Base-by-base conservation (phyloP, 2,329 filamentous ascomycete species). In the Kalaharituber pfeilii region DNA sequence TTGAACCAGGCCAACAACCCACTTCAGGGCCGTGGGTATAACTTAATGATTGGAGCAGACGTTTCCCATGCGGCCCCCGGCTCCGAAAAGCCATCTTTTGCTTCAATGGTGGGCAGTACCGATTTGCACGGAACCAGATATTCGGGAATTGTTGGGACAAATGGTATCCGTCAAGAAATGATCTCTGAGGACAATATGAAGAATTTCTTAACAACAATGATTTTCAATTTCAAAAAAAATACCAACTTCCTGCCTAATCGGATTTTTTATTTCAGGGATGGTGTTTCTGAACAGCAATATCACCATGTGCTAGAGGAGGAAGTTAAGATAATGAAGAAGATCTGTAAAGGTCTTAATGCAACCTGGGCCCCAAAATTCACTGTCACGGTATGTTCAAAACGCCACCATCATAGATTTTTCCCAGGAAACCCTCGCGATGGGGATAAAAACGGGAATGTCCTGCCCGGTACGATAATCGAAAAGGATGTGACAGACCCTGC, bases 361-460 rank as follows among this genome's bases (percentile, higher is more conserved):
- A 51, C 56, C 25, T 62, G 59, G 24, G 50, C 69, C 11, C 75
- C 84, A 2, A 84, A 84, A 66, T 81, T 95, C 64, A 87, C 87
- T 0, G 86, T 94, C 9, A 78, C 94, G 39, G 77, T 96, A 47
- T 88, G 85, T 1, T 88, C 85, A 1, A 98, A 98, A 75, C 83
- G 91, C 2, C 91, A 98, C 62, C 89, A 95, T 64, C 80, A 94
- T 52, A 84, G 91, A 15, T 87, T 94, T 67, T 96, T 96, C 71
- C 89, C 91, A 0, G 42, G 42, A 15, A 75, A 78, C 49, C 68
- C 71, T 0, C 69, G 67, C 18, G 73, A 76, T 55, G 75, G 70
- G 5, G 91, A 98, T 65, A 75, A 74, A 50, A 93, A 94, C 60
- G 76, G 74, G 30, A 98, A 96, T 64, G 77, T 87, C 0, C 67